phyloP scores from a whole-genome alignment of 2,329 filamentous ascomycete species.

The Salinomyces thailandicus region DNA sequence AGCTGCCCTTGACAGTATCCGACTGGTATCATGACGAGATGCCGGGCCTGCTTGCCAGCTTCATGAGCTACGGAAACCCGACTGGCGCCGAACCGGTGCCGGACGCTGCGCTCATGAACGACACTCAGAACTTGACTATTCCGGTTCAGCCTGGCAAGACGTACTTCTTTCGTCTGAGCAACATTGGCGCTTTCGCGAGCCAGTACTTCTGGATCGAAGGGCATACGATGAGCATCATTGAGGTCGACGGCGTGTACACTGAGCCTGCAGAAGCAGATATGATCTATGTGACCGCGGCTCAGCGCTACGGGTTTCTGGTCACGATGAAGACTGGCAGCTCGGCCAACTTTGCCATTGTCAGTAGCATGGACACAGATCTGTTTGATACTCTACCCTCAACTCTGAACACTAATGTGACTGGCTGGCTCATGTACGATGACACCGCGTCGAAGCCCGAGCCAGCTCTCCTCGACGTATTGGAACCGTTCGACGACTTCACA shows the following conservation, averaged over 20 bases:
- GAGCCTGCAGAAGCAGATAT: conserved; percentile 49
- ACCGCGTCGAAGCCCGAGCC: conserved; percentile 39
- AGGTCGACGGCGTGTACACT: conserved; percentile 60
- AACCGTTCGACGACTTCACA: conserved; percentile 62
- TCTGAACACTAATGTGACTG: conserved; percentile 55
- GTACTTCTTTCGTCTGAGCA: conserved; percentile 58
- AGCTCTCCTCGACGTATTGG: conserved; percentile 48
- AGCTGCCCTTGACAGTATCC: conserved; percentile 56
- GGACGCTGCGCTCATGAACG: conserved; percentile 55
- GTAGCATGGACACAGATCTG: conserved; percentile 39
- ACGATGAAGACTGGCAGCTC: conserved; percentile 46
- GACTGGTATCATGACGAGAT: conserved; percentile 61
- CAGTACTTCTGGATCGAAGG: conserved; percentile 63
- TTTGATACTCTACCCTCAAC: conserved; percentile 58
- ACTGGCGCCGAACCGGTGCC: conserved; percentile 57
- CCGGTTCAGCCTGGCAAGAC: conserved; percentile 42
- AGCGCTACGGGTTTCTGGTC: conserved; percentile 59
- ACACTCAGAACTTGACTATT: conserved; percentile 39
- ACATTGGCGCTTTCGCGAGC: conserved; percentile 60
- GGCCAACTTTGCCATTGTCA: conserved; percentile 51
- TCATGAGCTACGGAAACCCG: conserved; percentile 45
- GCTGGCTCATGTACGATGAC: conserved; percentile 46
- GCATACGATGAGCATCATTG: conserved; percentile 54
- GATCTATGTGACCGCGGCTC: conserved; percentile 57
- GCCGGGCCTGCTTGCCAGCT: conserved; percentile 41